Base-by-base conservation (phyloP, 805 yeast species). In the Hanseniaspora occidentalis region DNA sequence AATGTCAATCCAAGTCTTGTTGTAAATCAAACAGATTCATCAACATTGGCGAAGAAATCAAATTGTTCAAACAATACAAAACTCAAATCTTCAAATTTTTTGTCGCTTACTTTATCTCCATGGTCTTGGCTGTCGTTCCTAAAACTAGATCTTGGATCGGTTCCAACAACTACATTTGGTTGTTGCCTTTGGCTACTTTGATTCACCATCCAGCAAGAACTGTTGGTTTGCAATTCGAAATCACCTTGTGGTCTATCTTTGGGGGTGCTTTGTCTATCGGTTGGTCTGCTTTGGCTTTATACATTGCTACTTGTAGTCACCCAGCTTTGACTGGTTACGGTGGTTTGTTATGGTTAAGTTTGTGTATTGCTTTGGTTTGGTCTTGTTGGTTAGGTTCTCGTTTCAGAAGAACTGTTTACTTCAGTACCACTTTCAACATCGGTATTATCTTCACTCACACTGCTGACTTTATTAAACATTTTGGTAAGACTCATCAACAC, bases 141-240 rank as follows among this genome's bases (percentile, higher is more conserved):
- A 62, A 61, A 2, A 43, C 64, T 0, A 67, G 67, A 1, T 31
- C 38, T 1, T 71, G 75, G 75, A 46, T 70, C 16, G 74, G 73
- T 3, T 51, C 54, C 6, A 42, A 47, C 18, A 11, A 16, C 7
- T 6, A 14, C 9, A 46, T 69, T 24, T 62, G 59, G 38, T 65
- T 70, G 35, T 45, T 67, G 19, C 71, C 72, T 1, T 38, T 70
- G 1, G 65, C 72, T 0, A 59, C 60, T 0, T 26, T 71, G 4
- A 47, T 70, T 9, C 69, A 66, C 39, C 77, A 71, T 49, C 73
- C 75, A 0, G 69, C 62, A 2, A 64, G 71, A 40, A 56, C 64
- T 4, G 38, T 67, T 6, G 75, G 75, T 9, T 59, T 68, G 1
- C 76, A 71, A 48, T 11, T 68, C 3, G 75, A 70, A 47, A 62